Percentiles rank a stretch among this genome's conserved stretches.
Conservation (phyloP, 306 rosid genomes). For the Delonix regia region DNA sequence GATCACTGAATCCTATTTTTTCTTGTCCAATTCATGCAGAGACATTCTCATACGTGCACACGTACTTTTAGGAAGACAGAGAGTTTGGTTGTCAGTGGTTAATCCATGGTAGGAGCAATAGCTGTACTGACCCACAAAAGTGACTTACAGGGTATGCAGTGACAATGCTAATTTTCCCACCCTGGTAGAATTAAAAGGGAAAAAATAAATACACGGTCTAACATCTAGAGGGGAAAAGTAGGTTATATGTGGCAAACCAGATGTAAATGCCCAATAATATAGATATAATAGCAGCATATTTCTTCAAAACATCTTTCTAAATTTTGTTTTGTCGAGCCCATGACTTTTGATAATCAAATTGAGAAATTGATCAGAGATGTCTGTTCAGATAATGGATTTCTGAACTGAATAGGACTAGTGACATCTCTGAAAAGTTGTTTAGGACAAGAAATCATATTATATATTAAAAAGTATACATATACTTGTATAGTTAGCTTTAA, state of each 20-base stretch:
- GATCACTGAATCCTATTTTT: conserved; percentile 39
- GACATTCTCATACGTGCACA: conserved; percentile 35
- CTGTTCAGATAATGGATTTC: conserved; percentile 17
- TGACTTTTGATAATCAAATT: conserved; percentile 10
- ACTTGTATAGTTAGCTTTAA: neutral
- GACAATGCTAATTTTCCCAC: conserved; percentile 25
- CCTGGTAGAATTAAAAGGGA: neutral
- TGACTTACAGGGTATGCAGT: conserved; percentile 29
- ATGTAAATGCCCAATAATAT: no score
- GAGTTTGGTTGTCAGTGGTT: neutral
- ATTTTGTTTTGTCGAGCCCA: conserved; percentile 5
- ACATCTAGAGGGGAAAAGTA: conserved; percentile 1
- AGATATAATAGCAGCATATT: conserved; percentile 3
- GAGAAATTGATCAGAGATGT: neutral
- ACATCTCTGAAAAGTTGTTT: conserved; percentile 25
- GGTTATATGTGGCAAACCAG: conserved; percentile 9
- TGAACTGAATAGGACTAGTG: conserved; percentile 25
- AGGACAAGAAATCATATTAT: conserved; percentile 3
- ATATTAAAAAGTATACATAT: neutral
- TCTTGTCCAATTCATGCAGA: conserved; percentile 40
- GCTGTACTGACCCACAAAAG: conserved; percentile 39
- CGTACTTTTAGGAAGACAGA: conserved; percentile 14
- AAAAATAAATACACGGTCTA: neutral
- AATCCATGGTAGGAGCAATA: conserved; percentile 35
- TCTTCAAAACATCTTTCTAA: neutral